Evolutionary conservation across 106 monocot species (phyloP).

Genomic region (Xerophyta viscosa): DNA sequence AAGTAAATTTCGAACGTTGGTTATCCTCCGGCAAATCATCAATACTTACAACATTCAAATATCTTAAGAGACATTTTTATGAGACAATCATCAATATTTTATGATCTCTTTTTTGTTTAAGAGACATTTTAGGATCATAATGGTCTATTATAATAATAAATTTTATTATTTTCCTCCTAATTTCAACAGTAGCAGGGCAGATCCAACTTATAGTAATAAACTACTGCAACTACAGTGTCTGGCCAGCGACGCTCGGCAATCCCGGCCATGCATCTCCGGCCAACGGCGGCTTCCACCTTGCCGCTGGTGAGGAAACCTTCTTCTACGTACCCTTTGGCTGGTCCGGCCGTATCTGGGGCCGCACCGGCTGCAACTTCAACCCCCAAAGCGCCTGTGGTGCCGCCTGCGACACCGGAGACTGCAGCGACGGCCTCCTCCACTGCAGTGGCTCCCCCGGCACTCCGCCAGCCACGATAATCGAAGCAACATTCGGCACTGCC

Average conservation of each 20-base stretch:
- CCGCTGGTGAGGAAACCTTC: conserved; percentile 19
- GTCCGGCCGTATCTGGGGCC: conserved; percentile 63
- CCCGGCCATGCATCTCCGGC: conserved; percentile 32
- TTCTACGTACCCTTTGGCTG: conserved; percentile 33
- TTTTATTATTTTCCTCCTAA: too few species aligned
- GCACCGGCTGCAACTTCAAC: conserved; percentile 46
- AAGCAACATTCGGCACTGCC: conserved; percentile 58
- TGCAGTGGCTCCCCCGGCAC: conserved; percentile 42
- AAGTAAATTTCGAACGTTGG: too few species aligned
- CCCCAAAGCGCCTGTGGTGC: conserved; percentile 24
- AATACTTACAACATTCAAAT: too few species aligned
- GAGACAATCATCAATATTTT: too few species aligned
- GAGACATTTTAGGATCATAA: too few species aligned
- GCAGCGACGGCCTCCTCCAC: conserved; percentile 32
- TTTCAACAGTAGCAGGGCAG: conserved; percentile 5
- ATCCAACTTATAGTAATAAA: conserved; percentile 44
- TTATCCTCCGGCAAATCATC: too few species aligned
- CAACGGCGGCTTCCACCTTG: conserved; percentile 51
- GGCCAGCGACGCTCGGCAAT: conserved; percentile 39
- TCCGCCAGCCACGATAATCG: conserved; percentile 62
- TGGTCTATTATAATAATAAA: too few species aligned
- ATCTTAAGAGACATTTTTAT: too few species aligned
- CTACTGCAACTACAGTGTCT: conserved; percentile 63
- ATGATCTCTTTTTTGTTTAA: too few species aligned
- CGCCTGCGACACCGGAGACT: conserved; percentile 67